A percentile compares a stretch with the other conserved stretches of the same genome.
Conservation (phyloP, 164 flowering plant genomes). For the Magnolia changhungtana region DNA sequence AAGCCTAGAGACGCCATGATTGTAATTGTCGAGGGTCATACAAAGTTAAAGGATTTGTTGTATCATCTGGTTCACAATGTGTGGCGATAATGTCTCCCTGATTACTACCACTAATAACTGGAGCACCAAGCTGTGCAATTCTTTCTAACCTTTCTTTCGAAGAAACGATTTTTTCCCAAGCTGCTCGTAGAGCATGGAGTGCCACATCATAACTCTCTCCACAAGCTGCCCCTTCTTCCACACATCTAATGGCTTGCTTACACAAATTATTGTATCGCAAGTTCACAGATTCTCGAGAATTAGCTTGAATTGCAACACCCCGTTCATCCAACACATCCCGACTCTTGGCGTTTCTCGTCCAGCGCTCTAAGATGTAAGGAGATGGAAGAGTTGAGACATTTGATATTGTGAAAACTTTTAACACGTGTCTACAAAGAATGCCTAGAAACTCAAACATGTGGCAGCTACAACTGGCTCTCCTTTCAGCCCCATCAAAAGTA, state of each 20-base stretch:
- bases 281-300: constrained; percentile 39
- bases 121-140: constrained; percentile 32
- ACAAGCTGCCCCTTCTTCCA: constrained; percentile 74
- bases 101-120: constrained; percentile 7
- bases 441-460: constrained; percentile 87
- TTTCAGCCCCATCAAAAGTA: constrained; percentile 53
- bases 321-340: constrained; percentile 44
- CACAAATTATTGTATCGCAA: constrained; percentile 55
- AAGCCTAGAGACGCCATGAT: constrained; percentile 6
- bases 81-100: constrained; percentile 1
- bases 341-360: constrained; percentile 75
- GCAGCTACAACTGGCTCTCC: constrained; percentile 76
- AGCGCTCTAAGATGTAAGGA: constrained; percentile 63
- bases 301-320: constrained; percentile 37
- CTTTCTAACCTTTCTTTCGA: constrained; percentile 49
- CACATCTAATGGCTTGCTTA: constrained; percentile 69
- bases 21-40: constrained; percentile 12
- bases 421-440: constrained; percentile 74
- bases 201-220: constrained; percentile 63
- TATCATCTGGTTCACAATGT: constrained; percentile 6
- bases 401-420: constrained; percentile 78
- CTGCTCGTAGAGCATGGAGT: constrained; percentile 45
- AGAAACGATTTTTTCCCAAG: constrained; percentile 40
- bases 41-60: not conserved
- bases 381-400: constrained; percentile 62